These are phyloP conservation scores for Priceomyces haplophilus DNA, from an alignment of 805 yeast species.

Conservation along the genomic window DNA sequence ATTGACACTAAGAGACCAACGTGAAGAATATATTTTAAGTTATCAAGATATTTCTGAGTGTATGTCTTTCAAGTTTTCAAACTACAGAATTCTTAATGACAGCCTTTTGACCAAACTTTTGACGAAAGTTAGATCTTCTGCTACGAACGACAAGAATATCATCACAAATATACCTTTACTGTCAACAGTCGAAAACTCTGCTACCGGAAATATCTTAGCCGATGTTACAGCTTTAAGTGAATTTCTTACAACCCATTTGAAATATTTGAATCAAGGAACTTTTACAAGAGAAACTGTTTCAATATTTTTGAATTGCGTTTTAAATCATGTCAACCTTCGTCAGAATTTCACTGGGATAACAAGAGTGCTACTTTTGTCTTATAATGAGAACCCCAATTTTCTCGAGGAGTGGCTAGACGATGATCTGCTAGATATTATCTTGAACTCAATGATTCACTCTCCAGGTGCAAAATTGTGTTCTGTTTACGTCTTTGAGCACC, in stretches of 20 bases:
- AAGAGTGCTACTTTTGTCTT: conserved; percentile 16
- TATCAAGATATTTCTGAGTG: conserved; percentile 29
- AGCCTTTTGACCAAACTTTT: conserved; percentile 17
- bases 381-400: conserved; percentile 14
- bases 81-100: conserved; percentile 22
- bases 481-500: conserved; percentile 18
- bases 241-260: conserved; percentile 23
- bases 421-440: conserved; percentile 30
- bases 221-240: conserved; percentile 22
- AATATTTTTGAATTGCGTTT: conserved; percentile 33
- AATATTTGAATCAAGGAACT: conserved; percentile 15
- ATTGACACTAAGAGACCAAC: conserved; percentile 17
- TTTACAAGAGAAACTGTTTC: conserved; percentile 17
- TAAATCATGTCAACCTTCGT: conserved; percentile 32
- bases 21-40: conserved; percentile 9
- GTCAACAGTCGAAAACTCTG: conserved; percentile 21
- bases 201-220: conserved; percentile 32
- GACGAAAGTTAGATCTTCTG: conserved; percentile 9
- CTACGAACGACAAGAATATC: conserved; percentile 9
- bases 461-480: conserved; percentile 28
- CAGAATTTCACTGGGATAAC: conserved; percentile 35
- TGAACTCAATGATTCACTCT: conserved; percentile 25
- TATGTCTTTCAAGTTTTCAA: conserved; percentile 28
- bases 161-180: conserved; percentile 13
- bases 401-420: conserved; percentile 23